Percentiles rank a stretch among this genome's conserved stretches.
phyloP scores from a whole-genome alignment of 371 early-diverging fungal species.

The Mucor irregularis region DNA sequence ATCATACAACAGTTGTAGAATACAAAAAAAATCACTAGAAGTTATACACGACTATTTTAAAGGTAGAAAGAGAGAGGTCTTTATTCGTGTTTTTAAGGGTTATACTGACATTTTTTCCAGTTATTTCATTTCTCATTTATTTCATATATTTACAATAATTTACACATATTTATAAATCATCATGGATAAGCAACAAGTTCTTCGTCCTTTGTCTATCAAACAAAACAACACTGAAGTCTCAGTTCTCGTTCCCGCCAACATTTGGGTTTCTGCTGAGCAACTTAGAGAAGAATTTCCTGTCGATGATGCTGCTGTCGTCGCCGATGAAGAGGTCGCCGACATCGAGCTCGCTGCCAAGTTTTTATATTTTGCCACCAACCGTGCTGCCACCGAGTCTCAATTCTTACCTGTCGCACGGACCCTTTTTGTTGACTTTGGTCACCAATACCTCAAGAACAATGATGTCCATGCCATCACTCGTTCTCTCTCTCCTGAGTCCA shows the following conservation, averaged over 20 bases:
- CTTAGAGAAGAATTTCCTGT: conserved; percentile 77
- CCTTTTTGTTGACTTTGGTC: conserved; percentile 77
- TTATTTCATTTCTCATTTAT: background rate
- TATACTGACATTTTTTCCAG: no score
- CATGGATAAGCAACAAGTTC: conserved; percentile 41
- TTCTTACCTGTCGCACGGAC: conserved; percentile 76
- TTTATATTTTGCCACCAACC: conserved; percentile 68
- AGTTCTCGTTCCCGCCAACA: conserved; percentile 80
- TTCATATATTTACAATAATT: conserved; percentile 3
- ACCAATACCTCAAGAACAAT: conserved; percentile 76
- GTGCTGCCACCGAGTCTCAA: conserved; percentile 61
- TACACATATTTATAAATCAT: conserved; percentile 2
- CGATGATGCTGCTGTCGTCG: conserved; percentile 47
- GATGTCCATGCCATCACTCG: conserved; percentile 84
- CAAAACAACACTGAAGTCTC: conserved; percentile 80
- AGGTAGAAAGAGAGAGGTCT: background rate
- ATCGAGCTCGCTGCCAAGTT: conserved; percentile 79
- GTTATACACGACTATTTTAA: no score
- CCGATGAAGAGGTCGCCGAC: conserved; percentile 60
- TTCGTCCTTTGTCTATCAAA: conserved; percentile 84
- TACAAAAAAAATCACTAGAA: conserved; percentile 8
- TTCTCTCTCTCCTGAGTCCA: conserved; percentile 55
- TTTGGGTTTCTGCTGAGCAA: conserved; percentile 91
- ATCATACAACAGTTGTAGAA: conserved; percentile 13
- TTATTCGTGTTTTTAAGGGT: no score